Evolutionary conservation across 179 eudicot genomes (phyloP).

Genomic region (Gypsophila paniculata): DNA sequence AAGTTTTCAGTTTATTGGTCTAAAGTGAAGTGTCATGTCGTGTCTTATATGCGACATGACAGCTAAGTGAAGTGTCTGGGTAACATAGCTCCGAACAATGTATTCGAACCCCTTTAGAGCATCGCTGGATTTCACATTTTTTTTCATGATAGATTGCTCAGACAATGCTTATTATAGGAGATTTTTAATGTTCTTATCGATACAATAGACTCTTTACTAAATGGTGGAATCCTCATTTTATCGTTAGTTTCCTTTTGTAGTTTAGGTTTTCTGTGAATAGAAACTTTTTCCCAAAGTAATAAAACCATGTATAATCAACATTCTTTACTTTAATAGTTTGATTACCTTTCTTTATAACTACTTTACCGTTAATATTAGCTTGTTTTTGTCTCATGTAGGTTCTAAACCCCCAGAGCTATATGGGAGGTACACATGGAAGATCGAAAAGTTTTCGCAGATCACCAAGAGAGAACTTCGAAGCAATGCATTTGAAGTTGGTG

Average conservation of each 20-base stretch:
- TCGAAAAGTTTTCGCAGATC: constrained; percentile 76
- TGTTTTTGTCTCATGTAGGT: constrained; percentile 39
- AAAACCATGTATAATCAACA: not conserved
- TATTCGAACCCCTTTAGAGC: too few relatives aligned
- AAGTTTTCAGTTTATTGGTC: too few relatives aligned
- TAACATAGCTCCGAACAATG: too few relatives aligned
- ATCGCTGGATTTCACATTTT: not conserved
- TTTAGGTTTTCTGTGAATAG: not conserved
- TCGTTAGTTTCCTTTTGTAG: not conserved
- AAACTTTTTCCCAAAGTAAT: not conserved
- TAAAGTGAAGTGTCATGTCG: too few relatives aligned
- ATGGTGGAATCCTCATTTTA: not conserved
- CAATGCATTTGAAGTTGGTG: constrained; percentile 81
- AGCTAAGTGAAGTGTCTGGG: too few relatives aligned
- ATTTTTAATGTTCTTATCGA: not conserved
- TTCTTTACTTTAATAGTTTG: not conserved
- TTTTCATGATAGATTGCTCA: not conserved
- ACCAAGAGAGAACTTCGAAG: constrained; percentile 96
- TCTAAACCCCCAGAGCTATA: constrained; percentile 71
- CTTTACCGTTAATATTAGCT: not conserved
- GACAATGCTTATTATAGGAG: too few relatives aligned
- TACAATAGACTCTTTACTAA: not conserved
- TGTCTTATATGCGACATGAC: too few relatives aligned
- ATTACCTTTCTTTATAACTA: not conserved
- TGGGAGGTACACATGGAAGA: constrained; percentile 89